Base-by-base conservation (phyloP, 495 filamentous ascomycete species). In the Parachaetomium inaequale region DNA sequence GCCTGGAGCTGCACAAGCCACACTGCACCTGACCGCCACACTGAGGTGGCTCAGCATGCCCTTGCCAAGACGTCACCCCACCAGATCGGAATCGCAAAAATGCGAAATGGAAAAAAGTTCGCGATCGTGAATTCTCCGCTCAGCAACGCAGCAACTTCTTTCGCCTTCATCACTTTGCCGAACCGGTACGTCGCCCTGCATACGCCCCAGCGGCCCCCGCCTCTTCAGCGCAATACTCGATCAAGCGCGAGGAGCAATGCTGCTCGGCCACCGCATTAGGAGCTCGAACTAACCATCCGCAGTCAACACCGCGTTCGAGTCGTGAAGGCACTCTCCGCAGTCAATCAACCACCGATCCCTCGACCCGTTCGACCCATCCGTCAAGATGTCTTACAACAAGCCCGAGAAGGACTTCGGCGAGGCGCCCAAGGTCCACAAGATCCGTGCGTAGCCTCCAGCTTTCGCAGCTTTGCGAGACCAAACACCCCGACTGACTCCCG, bases 331-430 rank as follows among this genome's bases (percentile, higher is more conserved):
- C 61, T 36, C 55, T 51, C 43, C 28, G 54, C 58, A 62, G 51
- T 57, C 58, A 52, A 46, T 40, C 57, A 29, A 12, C 55, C 47
- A 71, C 28, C 77, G 69, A 75, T 69, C 42, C 46, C 62, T 67
- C 59, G 54, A 59, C 15, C 31, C 54, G 2, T 62, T 15, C 50
- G 51, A 63, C 58, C 63, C 46, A 73, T 62, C 66, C 61, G 67
- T 72, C 84, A 91, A 82, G 63, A 95, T 95, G 92, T 94, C 92
- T 78, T 96, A 90, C 88, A 86, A 95, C 78, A 96, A 97, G 82
- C 81, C 85, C 72, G 92, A 96, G 81, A 96, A 97, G 86, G 91
- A 94, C 74, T 91, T 89, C 78, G 92, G 74, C 69, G 75, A 76
- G 70, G 75, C 72, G 26, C 75, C 77, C 68, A 73, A 65, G 58